A percentile compares a stretch with the other conserved stretches of the same genome.
phyloP scores from a whole-genome alignment of 352 stramenopile species.

The Pythium phragmiticola region DNA sequence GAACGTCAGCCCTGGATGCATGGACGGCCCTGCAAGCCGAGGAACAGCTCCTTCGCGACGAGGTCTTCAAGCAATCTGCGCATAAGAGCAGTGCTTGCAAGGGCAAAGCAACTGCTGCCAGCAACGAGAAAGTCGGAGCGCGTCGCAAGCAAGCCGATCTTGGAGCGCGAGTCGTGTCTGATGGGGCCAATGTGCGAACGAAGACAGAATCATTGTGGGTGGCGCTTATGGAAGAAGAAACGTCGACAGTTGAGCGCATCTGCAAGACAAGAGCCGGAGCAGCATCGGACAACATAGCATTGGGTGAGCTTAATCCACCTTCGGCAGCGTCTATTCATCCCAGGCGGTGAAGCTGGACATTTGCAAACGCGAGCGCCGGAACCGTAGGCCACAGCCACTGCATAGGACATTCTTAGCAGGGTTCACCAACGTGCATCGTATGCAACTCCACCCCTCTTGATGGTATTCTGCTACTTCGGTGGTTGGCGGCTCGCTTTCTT shows the following conservation, averaged over 20 bases:
- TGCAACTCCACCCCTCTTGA: constrained; percentile 58
- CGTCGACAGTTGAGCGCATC: constrained; percentile 18
- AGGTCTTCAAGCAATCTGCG: constrained; percentile 18
- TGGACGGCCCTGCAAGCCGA: constrained; percentile 60
- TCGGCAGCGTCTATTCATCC: constrained; percentile 34
- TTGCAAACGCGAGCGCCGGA: constrained; percentile 56
- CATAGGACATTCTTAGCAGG: constrained; percentile 52
- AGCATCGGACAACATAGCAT: constrained; percentile 2
- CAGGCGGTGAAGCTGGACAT: constrained; percentile 40
- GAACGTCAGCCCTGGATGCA: constrained; percentile 14
- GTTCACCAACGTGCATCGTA: constrained; percentile 79
- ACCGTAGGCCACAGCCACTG: constrained; percentile 65
- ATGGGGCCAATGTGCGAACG: constrained; percentile 12
- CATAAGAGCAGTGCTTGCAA: background rate
- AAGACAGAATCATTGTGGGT: constrained; percentile 36
- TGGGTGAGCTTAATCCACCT: constrained; percentile 10
- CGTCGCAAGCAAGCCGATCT: background rate
- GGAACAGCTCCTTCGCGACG: constrained; percentile 37
- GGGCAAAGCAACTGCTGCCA: background rate
- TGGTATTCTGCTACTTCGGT: constrained; percentile 12
- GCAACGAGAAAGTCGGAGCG: background rate
- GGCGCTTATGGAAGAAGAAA: constrained; percentile 29
- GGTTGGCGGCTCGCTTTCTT: constrained; percentile 35
- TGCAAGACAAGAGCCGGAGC: constrained; percentile 18
- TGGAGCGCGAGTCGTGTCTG: background rate